phyloP scores from a whole-genome alignment of 495 filamentous ascomycete genomes.

The Aspergillus saccharolyticus region DNA sequence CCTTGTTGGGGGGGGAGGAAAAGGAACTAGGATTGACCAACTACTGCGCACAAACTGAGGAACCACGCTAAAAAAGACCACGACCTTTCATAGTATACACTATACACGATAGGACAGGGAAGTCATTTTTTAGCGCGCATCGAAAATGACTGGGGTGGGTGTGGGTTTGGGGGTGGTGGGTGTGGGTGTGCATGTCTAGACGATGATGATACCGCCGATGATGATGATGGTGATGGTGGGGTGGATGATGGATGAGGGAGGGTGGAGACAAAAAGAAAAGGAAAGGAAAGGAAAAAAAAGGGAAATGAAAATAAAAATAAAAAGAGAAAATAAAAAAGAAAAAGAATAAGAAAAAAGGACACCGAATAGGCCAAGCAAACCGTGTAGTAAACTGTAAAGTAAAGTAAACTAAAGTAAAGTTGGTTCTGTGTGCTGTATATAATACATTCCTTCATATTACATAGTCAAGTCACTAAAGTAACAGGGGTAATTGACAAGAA shows the following conservation, averaged over 20 bases:
- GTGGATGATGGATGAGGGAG: constrained; percentile 9
- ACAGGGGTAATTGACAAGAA: constrained; percentile 5
- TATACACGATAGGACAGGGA: constrained; percentile 18
- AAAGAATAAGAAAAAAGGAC: too few relatives aligned
- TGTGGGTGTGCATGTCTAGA: constrained; percentile 11
- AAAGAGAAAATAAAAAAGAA: too few relatives aligned
- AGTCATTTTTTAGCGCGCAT: constrained; percentile 13
- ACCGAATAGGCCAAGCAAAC: not conserved
- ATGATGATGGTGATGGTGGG: constrained; percentile 17
- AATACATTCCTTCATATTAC: too few relatives aligned
- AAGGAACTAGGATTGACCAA: constrained; percentile 14
- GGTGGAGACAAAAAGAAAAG: not conserved
- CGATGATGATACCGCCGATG: constrained; percentile 20
- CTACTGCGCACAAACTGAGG: constrained; percentile 18
- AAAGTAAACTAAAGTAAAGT: constrained; percentile 19
- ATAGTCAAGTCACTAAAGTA: too few relatives aligned
- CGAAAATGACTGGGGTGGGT: constrained; percentile 19
- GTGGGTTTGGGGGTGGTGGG: not conserved
- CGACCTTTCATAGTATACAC: constrained; percentile 15
- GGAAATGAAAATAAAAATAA: too few relatives aligned
- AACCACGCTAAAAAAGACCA: constrained; percentile 13
- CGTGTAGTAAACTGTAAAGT: not conserved
- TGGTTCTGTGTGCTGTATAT: too few relatives aligned
- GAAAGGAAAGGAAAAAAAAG: too few relatives aligned
- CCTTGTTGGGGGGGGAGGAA: not conserved